These are phyloP conservation scores for Athelia psychrophila DNA, from an alignment of 1,284 basidiomycete species.

Conservation along the genomic window DNA sequence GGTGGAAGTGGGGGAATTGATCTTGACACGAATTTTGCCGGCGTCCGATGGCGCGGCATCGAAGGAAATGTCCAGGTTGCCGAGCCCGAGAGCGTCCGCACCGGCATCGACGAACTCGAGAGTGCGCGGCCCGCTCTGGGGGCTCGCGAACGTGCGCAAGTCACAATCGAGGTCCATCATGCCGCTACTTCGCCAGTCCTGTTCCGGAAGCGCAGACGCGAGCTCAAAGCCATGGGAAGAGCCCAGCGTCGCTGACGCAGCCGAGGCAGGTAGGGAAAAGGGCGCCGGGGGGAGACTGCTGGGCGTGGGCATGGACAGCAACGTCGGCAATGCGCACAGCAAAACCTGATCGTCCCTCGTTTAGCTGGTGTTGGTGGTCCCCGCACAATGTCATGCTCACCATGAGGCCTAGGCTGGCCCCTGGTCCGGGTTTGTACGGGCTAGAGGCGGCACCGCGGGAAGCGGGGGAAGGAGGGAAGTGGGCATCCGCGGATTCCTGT, in stretches of 20 bases:
- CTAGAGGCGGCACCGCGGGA: constrained; percentile 37
- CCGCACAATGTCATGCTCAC: constrained; percentile 37
- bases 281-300: constrained; percentile 43
- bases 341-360: constrained; percentile 49
- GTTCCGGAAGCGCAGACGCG: constrained; percentile 46
- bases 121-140: constrained; percentile 31
- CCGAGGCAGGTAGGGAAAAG: constrained; percentile 49
- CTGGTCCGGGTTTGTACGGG: constrained; percentile 53
- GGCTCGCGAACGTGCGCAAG: constrained; percentile 14
- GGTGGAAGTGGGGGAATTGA: constrained; percentile 56
- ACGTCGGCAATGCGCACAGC: constrained; percentile 69
- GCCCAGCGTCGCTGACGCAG: constrained; percentile 32
- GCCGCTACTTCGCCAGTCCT: constrained; percentile 49
- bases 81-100: constrained; percentile 46
- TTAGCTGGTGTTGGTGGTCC: constrained; percentile 13
- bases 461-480: constrained; percentile 37
- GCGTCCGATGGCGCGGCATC: constrained; percentile 59
- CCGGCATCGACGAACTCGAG: constrained; percentile 55
- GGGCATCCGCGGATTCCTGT: constrained; percentile 48
- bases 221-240: constrained; percentile 49
- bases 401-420: constrained; percentile 68
- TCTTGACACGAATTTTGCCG: constrained; percentile 70
- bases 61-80: constrained; percentile 68
- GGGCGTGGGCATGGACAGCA: constrained; percentile 62
- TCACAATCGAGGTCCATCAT: constrained; percentile 55